phyloP scores from a whole-genome alignment of 345 rosid genomes.

The Aquilaria yunnanensis region DNA sequence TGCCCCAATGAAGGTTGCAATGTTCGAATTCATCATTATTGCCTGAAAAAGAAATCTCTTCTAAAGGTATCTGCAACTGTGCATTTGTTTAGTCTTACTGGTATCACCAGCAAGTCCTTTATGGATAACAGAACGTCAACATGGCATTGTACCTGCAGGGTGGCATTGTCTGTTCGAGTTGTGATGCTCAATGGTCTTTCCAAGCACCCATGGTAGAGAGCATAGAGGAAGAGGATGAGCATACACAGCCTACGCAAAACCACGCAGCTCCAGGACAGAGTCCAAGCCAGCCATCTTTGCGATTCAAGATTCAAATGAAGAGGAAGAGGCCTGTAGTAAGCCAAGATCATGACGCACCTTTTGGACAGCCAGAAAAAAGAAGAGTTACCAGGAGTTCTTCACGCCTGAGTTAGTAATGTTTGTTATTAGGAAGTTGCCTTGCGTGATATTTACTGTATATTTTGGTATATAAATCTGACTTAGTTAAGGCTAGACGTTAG shows the following conservation, averaged over 20 bases:
- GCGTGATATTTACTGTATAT: background rate
- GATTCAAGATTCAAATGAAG: slow-evolving; percentile 15
- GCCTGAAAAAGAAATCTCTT: slow-evolving; percentile 52
- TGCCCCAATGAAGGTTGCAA: slow-evolving; percentile 63
- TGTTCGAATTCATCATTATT: slow-evolving; percentile 69
- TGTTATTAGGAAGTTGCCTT: background rate
- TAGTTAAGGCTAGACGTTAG: too few relatives aligned
- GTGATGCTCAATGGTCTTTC: slow-evolving; percentile 51
- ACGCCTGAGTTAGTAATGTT: slow-evolving; percentile 22
- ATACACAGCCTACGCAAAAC: slow-evolving; percentile 15
- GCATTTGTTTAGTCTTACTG: background rate
- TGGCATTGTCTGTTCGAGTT: slow-evolving; percentile 50
- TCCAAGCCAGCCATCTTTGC: slow-evolving; percentile 11
- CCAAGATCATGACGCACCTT: slow-evolving; percentile 13
- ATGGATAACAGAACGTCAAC: background rate
- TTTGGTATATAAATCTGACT: background rate
- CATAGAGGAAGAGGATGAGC: slow-evolving; percentile 32
- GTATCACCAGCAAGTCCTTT: background rate
- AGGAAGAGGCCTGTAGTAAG: slow-evolving; percentile 33
- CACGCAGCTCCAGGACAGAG: slow-evolving; percentile 16
- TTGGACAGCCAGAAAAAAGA: slow-evolving; percentile 24
- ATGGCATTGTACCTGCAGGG: slow-evolving; percentile 32
- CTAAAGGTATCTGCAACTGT: slow-evolving; percentile 33
- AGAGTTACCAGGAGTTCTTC: slow-evolving; percentile 52
- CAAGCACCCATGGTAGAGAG: slow-evolving; percentile 38